Base-by-base conservation (phyloP, 371 early-diverging fungal species). In the Rhizomucor pusillus region DNA sequence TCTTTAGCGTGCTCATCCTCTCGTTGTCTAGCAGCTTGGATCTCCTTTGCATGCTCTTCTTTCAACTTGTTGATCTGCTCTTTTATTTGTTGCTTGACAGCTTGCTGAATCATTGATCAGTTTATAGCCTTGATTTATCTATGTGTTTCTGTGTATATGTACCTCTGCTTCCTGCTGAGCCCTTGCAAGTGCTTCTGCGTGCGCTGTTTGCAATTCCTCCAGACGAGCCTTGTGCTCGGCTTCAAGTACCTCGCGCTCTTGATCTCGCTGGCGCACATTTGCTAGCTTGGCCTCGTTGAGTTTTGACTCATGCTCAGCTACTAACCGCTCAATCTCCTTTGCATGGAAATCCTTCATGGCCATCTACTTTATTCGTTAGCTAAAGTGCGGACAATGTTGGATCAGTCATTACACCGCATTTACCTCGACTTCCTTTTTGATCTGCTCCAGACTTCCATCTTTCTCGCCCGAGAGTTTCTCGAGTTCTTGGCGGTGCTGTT, bases 351-450 rank as follows among this genome's bases (percentile, higher is more conserved):
- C 53, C 46, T 66, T 63, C 22, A 73, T 45, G 2, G 60, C 57
- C 13, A 40, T 47, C 59, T 57, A 20, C 6, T 14, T 39, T 40
- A 5, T 20, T 11, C n/a, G 0, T 22, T 16, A 5, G 43, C 33
- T n/a, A 25, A 44, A 1, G n/a, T n/a, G 23, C 16, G 9, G 29
- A 29, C 1, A 37, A 18, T 35, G 5, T n/a, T 14, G 36, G 1
- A 13, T 34, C 36, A 24, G 35, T 6, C 14, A 34, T 50, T 37
- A 5, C n/a, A 9, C 19, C n/a, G 9, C 16, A 18, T 2, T 54
- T 5, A 69, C 73, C 36, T 69, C 63, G 45, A 70, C 58, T 55
- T 73, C 74, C 20, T 60, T 57, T 41, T 63, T 67, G 49, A 73
- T 67, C 5, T 55, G 43, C 16, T 63, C 58, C 51, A 75, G 34